Evolutionary conservation across 306 rosid species (phyloP), one percentile per base, ranked within the genome.

Genomic region (Erythrophleum fordii): DNA sequence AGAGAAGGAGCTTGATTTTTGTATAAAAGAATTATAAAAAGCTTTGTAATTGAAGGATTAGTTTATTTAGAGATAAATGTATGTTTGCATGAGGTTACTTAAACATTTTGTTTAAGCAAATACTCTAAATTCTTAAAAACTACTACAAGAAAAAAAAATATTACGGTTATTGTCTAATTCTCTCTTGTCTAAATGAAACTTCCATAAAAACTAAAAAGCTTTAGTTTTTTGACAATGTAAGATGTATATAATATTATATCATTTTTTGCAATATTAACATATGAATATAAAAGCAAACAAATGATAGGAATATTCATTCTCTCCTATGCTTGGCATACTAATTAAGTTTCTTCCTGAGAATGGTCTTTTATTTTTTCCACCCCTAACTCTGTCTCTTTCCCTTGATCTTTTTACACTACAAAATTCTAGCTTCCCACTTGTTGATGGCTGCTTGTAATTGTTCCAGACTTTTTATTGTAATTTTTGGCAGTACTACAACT

Each of bases 381-480:
- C n/a, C n/a, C n/a, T n/a, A n/a, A n/a, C n/a, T 5, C 20, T 8
- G 59, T 16, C 14, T 51, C 44, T 11, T 41, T 42, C 26, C 53
- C 41, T 41, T 13, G 62, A 12, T 70, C 17, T 48, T 55, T 23
- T 55, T 44, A 0, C 52, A 22, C 44, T 3, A 42, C 69, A 20
- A 82, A 62, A 56, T 39, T 39, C 48, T 51, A 14, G 31, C 51
- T 56, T 45, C 55, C 69, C 91, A 92, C 16, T 34, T 82, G 64
- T 87, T 95, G 73, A 95, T 91, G 61, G 86, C 85, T 69, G 92
- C 92, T 89, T 95, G 97, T 82, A 95, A 76, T 83, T 93, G 89
- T 90, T 95, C 99, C 83, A 95, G 86, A 79, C 97, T 90, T 81
- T 84, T 90, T 34, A 95, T 97, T 81, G 91, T 95, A 49, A 97